Base-by-base conservation (phyloP, 2,329 filamentous ascomycete species). In the Colletotrichum destructivum region DNA sequence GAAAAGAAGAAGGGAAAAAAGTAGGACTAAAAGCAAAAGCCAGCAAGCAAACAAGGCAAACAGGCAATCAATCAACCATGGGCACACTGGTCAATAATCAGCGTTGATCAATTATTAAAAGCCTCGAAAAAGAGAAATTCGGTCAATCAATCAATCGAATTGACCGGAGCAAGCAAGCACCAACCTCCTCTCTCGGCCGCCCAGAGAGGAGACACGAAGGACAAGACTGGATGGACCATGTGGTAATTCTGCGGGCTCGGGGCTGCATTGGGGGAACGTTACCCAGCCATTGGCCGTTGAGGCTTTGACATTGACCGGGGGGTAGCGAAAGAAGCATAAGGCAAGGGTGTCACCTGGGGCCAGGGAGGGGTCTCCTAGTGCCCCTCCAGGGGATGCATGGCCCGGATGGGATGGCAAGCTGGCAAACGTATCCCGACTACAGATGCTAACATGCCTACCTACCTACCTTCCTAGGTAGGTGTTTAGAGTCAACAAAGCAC, bases 301-400 rank as follows among this genome's bases (percentile, higher is more conserved):
- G n/a, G 40, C 49, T 51, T 55, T 40, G 42, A 51, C 55, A 51
- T 49, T 40, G 49, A 65, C n/a, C 57, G 16, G 59, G 57, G 68
- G 42, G 35, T 38, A 54, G 44, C 31, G 40, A 62, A 71, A 71
- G 69, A 71, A 71, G 65, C 69, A 71, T 69, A 56, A 67, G 68
- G 47, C 55, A 66, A 35, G 62, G 35, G 62, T 55, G 59, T 46
- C 35, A 16, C 60, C 46, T 4, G 60, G 60, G 40, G 31, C 31
- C 31, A 8, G 31, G 8, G 35, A 38, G 35, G 35, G 35, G 35
- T 38, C 35, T 38, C 9, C 2, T 38, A 6, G 60, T 61, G 44
- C 46, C 54, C 31, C 35, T 23, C 8, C 44, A 59, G 38, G 21
- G 38, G 16, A 38, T 38, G 16, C 44, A 47, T 21, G 44, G 18